Percentiles rank a stretch among this genome's conserved stretches.
Evolutionary conservation across 768 basidiomycete species (phyloP).

Genomic region (Rhizopogon roseolus): DNA sequence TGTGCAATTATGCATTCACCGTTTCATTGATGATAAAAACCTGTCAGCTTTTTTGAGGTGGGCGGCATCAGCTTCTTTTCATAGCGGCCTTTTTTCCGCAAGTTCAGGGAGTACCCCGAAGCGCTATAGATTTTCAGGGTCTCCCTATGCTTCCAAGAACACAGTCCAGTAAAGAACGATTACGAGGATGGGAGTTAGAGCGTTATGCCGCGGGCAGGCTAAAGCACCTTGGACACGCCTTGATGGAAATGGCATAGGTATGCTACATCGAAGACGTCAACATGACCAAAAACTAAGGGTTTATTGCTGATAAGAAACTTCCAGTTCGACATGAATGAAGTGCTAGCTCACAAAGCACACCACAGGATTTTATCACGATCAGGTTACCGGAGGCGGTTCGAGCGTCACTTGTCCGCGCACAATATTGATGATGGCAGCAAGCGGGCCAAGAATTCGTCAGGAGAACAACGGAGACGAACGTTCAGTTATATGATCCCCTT

Average conservation of each 20-base stretch:
- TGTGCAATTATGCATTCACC: no score
- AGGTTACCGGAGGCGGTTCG: neutral
- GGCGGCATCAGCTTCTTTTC: neutral
- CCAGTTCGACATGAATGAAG: neutral
- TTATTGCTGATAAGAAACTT: no score
- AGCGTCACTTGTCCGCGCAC: neutral
- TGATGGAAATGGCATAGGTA: neutral
- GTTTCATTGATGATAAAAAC: neutral
- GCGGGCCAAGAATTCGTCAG: neutral
- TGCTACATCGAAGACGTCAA: neutral
- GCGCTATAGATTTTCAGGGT: constrained; percentile 1
- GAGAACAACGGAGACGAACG: neutral
- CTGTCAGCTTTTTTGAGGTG: neutral
- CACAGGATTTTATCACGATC: neutral
- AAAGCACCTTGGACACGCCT: neutral
- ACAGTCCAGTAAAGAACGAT: neutral
- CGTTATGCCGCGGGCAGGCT: neutral
- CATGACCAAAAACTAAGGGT: neutral
- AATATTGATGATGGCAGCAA: neutral
- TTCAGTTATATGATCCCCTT: neutral
- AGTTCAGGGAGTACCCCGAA: neutral
- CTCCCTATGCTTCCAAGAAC: neutral
- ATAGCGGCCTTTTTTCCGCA: neutral
- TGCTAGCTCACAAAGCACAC: neutral
- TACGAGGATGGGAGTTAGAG: neutral